A percentile compares a stretch with the other conserved stretches of the same genome.
Conservation (phyloP, 2,329 filamentous ascomycete species). For the Arthrobotrys megalospora region DNA sequence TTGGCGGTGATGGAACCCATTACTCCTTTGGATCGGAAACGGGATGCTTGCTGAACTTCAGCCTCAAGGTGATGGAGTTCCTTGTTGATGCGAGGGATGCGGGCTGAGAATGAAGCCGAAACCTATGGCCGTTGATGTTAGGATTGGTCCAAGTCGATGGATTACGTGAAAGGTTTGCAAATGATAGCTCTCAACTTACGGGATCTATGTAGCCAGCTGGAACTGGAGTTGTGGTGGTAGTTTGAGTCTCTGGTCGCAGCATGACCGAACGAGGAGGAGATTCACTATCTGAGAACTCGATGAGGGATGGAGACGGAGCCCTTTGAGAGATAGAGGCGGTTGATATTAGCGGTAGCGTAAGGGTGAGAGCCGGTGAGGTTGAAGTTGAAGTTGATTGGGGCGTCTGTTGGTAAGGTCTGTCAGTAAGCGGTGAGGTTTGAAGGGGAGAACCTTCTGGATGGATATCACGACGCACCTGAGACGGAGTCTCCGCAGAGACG, state of each 20-base stretch:
- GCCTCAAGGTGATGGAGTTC: constrained; percentile 4
- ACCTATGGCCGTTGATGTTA: background rate
- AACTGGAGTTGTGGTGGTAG: background rate
- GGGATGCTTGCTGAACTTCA: constrained; percentile 2
- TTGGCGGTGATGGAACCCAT: background rate
- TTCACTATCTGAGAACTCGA: constrained; percentile 3
- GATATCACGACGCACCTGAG: background rate
- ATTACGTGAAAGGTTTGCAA: background rate
- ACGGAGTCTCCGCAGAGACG: background rate
- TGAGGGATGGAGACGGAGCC: background rate
- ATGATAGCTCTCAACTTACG: background rate
- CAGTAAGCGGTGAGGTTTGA: background rate
- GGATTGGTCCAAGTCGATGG: background rate
- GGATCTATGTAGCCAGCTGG: background rate
- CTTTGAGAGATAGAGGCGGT: background rate
- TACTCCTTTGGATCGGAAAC: background rate
- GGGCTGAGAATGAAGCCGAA: background rate
- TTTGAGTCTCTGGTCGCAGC: background rate
- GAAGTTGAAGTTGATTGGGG: background rate
- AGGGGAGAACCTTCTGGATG: background rate
- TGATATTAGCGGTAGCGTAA: background rate
- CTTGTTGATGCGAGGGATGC: constrained; percentile 1
- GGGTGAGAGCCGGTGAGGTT: background rate
- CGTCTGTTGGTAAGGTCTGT: background rate
- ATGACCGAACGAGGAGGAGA: background rate